phyloP scores from a whole-genome alignment of 2,329 filamentous ascomycete species.

The Epichloe brachyelytri region DNA sequence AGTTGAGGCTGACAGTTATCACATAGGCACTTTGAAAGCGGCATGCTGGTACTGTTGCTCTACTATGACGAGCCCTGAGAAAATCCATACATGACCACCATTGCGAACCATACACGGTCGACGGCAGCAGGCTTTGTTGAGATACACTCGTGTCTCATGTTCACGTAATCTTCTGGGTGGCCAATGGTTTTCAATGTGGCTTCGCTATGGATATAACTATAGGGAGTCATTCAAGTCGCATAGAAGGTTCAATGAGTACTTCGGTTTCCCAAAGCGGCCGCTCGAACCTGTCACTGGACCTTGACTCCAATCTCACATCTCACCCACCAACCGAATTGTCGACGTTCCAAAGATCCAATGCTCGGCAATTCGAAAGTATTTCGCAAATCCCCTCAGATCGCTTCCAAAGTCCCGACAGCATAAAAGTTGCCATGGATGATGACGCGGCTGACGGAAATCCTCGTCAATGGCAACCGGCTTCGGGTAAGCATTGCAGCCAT shows the following conservation, averaged over 20 bases:
- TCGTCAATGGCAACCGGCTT: slow-evolving; percentile 11
- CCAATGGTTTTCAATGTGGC: slow-evolving; percentile 2
- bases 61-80: slow-evolving; percentile 1
- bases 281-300: slow-evolving; percentile 4
- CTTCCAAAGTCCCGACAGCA: slow-evolving; percentile 7
- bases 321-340: neutral
- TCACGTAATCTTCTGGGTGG: slow-evolving; percentile 1
- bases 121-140: neutral
- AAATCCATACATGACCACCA: neutral
- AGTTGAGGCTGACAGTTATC: slow-evolving; percentile 5
- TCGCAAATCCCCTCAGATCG: slow-evolving; percentile 15
- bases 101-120: slow-evolving; percentile 5
- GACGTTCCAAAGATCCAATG: neutral
- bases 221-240: neutral
- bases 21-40: slow-evolving; percentile 1
- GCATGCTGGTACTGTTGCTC: neutral
- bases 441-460: slow-evolving; percentile 12
- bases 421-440: slow-evolving; percentile 12
- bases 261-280: neutral
- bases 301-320: slow-evolving; percentile 5
- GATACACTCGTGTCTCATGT: slow-evolving; percentile 3
- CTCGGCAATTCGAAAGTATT: slow-evolving; percentile 20
- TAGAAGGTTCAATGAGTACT: neutral
- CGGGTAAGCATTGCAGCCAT: slow-evolving; percentile 15
- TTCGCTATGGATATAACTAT: slow-evolving; percentile 4